Conservation (phyloP, 176 grass and related monocot species). For the Phyllostachys edulis region DNA sequence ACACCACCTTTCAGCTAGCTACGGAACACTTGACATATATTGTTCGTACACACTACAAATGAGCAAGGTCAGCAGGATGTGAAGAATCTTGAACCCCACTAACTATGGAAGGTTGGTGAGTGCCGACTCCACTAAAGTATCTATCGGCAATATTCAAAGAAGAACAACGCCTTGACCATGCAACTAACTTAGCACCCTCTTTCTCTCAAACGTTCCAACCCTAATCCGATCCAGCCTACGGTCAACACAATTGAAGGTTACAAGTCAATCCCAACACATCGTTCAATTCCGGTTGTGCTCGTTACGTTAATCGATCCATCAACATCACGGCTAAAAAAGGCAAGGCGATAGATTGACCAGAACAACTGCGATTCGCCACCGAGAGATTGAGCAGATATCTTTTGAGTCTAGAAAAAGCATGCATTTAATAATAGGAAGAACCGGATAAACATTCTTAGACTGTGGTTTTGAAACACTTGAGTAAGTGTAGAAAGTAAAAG, state of each 20-base stretch:
- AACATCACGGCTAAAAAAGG: background rate
- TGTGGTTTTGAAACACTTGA: no score
- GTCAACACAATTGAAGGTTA: background rate
- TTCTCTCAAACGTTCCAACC: conserved; percentile 30
- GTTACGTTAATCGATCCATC: background rate
- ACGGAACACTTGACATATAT: background rate
- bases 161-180: conserved; percentile 5
- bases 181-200: background rate
- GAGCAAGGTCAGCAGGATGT: background rate
- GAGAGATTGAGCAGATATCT: no score
- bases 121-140: background rate
- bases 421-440: no score
- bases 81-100: conserved; percentile 25
- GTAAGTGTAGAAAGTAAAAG: no score
- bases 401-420: no score
- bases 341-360: no score
- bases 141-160: background rate
- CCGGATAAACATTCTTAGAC: no score
- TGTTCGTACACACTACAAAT: background rate
- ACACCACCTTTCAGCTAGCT: background rate
- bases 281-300: background rate
- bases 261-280: conserved; percentile 28
- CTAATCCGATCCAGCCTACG: background rate
- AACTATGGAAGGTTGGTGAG: conserved; percentile 3
- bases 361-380: no score